Evolutionary conservation across 1,284 basidiomycete species (phyloP), one percentile per base, ranked within the genome.

Genomic region (Marasmius tenuissimus): DNA sequence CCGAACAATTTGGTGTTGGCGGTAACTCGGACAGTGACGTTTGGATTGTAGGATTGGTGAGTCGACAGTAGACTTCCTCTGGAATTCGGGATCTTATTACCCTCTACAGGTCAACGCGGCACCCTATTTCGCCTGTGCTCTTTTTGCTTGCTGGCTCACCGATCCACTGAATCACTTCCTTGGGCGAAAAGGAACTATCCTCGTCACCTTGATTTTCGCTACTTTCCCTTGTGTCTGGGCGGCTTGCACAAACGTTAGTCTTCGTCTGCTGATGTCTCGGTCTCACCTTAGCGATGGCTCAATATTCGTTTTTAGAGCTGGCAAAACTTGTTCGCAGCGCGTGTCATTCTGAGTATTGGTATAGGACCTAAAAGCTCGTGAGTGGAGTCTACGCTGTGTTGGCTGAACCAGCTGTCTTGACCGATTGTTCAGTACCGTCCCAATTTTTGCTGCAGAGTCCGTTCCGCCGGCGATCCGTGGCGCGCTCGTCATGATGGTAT

Each of bases 401-500:
- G 3, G 2, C 7, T 33, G 11, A 33, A 6, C 12, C 22, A 11
- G 14, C 9, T 34, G 11, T 1, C 4, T 4, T 10, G 34, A 10
- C 27, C 16, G 10, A 11, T 11, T 4, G 10, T 81, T 78, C 4
- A 75, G 83, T 1, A 86, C 85, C 1, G 83, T 84, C 12, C 85
- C 85, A 6, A 80, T 86, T 8, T 87, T 48, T 39, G 60, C 60
- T 27, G 60, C 60, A 2, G 89, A 91, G 73, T 86, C 84, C 67
- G 78, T 85, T 0, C 92, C 91, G 0, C 81, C 90, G 0, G 70
- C 80, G n/a, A 91, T 93, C 58, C 86, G 91, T 66, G 91, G 91
- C 49, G 89, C 85, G 0, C 80, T 93, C 11, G 89, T 91, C 52
- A 92, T 92, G 90, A 86, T 87, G 79, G 89, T 88, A 83, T 78